Evolutionary conservation across 805 yeast species (phyloP).

Genomic region (Wickerhamomyces ciferrii): DNA sequence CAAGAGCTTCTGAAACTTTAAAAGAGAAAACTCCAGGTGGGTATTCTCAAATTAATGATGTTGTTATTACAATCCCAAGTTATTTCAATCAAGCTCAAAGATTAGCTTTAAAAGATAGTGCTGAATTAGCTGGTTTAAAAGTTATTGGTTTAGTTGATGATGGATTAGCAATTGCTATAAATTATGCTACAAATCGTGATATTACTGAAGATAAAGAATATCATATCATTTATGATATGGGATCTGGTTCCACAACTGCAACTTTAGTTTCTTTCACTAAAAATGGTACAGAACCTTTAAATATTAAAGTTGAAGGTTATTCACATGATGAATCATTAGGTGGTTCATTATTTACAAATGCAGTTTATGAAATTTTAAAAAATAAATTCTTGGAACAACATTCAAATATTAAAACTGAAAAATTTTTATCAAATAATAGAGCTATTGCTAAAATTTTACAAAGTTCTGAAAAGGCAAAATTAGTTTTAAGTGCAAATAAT

Average conservation of each 20-base stretch:
- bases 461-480: constrained; percentile 85
- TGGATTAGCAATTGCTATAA: constrained; percentile 87
- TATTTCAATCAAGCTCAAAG: constrained; percentile 62
- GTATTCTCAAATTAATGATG: constrained; percentile 48
- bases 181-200: constrained; percentile 60
- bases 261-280: constrained; percentile 68
- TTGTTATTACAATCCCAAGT: constrained; percentile 76
- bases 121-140: constrained; percentile 59
- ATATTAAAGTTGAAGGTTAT: constrained; percentile 65
- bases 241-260: constrained; percentile 88
- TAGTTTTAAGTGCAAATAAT: constrained; percentile 78
- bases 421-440: constrained; percentile 43
- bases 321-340: constrained; percentile 67
- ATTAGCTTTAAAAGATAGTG: constrained; percentile 66
- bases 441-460: constrained; percentile 66
- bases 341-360: constrained; percentile 68
- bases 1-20: constrained; percentile 60
- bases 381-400: constrained; percentile 50
- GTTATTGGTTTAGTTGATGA: constrained; percentile 76
- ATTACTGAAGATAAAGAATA: constrained; percentile 43
- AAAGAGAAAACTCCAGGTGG: constrained; percentile 46
- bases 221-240: constrained; percentile 82
- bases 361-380: constrained; percentile 55
- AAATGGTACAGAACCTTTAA: constrained; percentile 33
- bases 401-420: constrained; percentile 29